Percentiles rank a stretch among this genome's conserved stretches.
These are phyloP conservation scores for Skeletonema grethae DNA, from an alignment of 108 stramenopile species.

Conservation along the genomic window DNA sequence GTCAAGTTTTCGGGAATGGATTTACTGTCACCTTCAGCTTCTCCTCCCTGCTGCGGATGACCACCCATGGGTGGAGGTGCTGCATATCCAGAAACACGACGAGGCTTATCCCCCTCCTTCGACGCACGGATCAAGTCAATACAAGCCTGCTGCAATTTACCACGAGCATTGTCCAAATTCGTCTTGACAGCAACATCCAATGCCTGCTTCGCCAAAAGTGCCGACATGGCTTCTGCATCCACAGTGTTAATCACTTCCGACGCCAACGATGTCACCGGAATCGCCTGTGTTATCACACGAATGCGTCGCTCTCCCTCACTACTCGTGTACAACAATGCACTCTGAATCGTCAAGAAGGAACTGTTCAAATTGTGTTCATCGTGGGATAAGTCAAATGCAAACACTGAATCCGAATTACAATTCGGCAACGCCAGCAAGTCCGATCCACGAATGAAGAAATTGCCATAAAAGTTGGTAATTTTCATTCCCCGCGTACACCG, in stretches of 20 bases:
- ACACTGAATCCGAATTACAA: constrained; percentile 91
- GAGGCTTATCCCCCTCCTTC: constrained; percentile 66
- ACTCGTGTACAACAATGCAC: constrained; percentile 96
- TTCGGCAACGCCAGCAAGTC: constrained; percentile 98
- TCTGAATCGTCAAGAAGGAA: constrained; percentile 88
- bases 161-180: constrained; percentile 91
- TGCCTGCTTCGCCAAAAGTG: constrained; percentile 90
- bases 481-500: constrained; percentile 95
- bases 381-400: constrained; percentile 92
- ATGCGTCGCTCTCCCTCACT: constrained; percentile 95
- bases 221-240: constrained; percentile 78
- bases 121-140: constrained; percentile 76
- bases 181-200: constrained; percentile 87
- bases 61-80: constrained; percentile 51
- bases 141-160: constrained; percentile 82
- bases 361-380: constrained; percentile 89
- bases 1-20: constrained; percentile 75
- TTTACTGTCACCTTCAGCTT: constrained; percentile 25
- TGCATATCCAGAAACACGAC: constrained; percentile 73
- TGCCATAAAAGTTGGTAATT: constrained; percentile 95
- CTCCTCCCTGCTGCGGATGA: constrained; percentile 45
- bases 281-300: constrained; percentile 94
- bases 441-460: constrained; percentile 95
- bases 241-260: constrained; percentile 84
- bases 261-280: constrained; percentile 77